Evolutionary conservation across 805 yeast species (phyloP).

Genomic region (Yarrowia sp.): DNA sequence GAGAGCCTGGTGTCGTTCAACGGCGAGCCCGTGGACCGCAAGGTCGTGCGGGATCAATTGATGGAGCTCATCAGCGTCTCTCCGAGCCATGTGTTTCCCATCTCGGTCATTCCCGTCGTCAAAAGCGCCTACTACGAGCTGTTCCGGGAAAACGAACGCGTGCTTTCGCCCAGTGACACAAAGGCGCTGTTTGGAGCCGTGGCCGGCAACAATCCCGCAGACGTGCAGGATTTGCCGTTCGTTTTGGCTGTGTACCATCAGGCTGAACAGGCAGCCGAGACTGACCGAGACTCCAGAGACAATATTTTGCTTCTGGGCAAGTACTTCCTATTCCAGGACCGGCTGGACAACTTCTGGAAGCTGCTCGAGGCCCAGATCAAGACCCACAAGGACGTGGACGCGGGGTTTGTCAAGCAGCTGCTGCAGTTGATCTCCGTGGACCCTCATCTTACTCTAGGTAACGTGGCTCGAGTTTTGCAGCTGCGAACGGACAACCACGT

Average conservation of each 20-base stretch:
- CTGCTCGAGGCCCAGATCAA: conserved; percentile 38
- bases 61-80: conserved; percentile 13
- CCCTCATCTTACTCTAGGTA: conserved; percentile 19
- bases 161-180: neutral
- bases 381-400: conserved; percentile 39
- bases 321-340: conserved; percentile 25
- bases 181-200: conserved; percentile 23
- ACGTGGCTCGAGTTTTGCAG: conserved; percentile 23
- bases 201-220: conserved; percentile 25
- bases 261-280: conserved; percentile 33
- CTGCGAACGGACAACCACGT: neutral
- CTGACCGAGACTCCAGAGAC: conserved; percentile 16
- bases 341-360: conserved; percentile 37
- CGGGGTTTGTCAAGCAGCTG: conserved; percentile 33
- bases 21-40: conserved; percentile 26
- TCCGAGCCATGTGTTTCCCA: conserved; percentile 9
- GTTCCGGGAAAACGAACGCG: conserved; percentile 12
- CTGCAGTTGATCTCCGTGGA: conserved; percentile 7
- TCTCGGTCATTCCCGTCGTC: conserved; percentile 25
- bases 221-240: conserved; percentile 28
- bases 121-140: conserved; percentile 35
- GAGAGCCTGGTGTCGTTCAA: conserved; percentile 23
- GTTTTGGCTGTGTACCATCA: conserved; percentile 35
- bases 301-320: conserved; percentile 32
- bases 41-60: conserved; percentile 9